Base-by-base conservation (phyloP, 2,329 filamentous ascomycete species). In the Ophiostoma ips region DNA sequence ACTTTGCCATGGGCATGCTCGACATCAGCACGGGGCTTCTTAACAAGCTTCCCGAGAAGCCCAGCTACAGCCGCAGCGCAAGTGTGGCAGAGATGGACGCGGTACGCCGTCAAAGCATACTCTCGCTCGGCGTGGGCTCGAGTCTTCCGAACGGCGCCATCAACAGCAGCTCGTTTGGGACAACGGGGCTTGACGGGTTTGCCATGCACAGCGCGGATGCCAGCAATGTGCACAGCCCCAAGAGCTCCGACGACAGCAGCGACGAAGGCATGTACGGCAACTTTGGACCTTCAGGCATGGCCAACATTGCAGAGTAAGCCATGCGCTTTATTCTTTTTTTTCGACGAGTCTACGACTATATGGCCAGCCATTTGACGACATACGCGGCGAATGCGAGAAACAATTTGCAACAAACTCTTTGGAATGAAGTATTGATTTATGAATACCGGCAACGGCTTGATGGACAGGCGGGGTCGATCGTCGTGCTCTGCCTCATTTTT, bases 1-100 rank as follows among this genome's bases (percentile, higher is more conserved):
- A 77, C 54, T 87, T 86, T 58, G 83, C 84, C n/a, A 81, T 87
- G 69, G 81, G 81, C 3, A 86, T 85, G 72, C 68, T 88, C 40
- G 84, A 87, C 60, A 83, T 83, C 49, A 82, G 78, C 18, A 83
- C 79, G 0, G 79, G 79, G 0, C 63, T 87, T 53, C 70, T 85
- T 21, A 83, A 83, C 61, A 75, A 80, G 56, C 71, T 86, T 16
- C 82, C 83, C 0, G 79, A 83, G 60, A 87, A 87, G 63, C 83
- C 82, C 9, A 73, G 73, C 21, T 72, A 86, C 58, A 79, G 75
- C 58, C 69, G 76, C 41, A 72, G 66, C 34, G 71, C 65, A 3
- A 77, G 74, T 56, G 62, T 67, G 8, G 68, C 64, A 11, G 73
- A 77, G 8, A 46, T 46, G 44, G 44, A 46, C 13, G 44, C 44